A percentile compares a stretch with the other conserved stretches of the same genome.
Conservation (phyloP, 2,329 filamentous ascomycete genomes). For the Ophiocordyceps australis region DNA sequence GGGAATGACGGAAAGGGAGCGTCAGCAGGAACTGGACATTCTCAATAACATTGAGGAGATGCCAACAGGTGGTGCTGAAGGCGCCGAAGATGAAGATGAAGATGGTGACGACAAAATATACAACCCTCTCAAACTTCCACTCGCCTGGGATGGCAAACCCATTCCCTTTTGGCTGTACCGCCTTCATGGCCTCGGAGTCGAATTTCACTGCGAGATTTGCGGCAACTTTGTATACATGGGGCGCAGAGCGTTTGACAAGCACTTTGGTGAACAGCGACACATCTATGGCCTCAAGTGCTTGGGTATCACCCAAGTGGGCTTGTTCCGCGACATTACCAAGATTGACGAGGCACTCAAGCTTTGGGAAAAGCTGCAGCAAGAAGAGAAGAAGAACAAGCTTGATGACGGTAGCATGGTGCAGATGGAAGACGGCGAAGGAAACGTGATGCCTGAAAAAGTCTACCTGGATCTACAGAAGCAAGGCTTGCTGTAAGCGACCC, state of each 20-base stretch:
- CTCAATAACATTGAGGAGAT: slow-evolving; percentile 35
- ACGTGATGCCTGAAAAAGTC: slow-evolving; percentile 98
- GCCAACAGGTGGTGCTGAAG: slow-evolving; percentile 20
- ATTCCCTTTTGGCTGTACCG: slow-evolving; percentile 99
- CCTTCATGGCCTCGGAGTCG: slow-evolving; percentile 82
- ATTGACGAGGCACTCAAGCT: slow-evolving; percentile 79
- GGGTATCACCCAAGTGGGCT: slow-evolving; percentile 75
- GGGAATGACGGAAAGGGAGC: slow-evolving; percentile 93
- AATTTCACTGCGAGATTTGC: slow-evolving; percentile 91
- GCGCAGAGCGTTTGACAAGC: slow-evolving; percentile 88
- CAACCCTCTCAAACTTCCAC: slow-evolving; percentile 86
- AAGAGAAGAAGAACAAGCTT: slow-evolving; percentile 60
- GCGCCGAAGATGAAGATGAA: slow-evolving; percentile 50
- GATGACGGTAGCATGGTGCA: slow-evolving; percentile 77
- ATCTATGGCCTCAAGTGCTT: slow-evolving; percentile 88
- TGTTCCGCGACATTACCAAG: slow-evolving; percentile 85
- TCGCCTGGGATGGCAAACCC: slow-evolving; percentile 97
- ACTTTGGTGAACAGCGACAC: slow-evolving; percentile 88
- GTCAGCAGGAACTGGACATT: slow-evolving; percentile 83
- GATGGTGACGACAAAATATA: slow-evolving; percentile 81
- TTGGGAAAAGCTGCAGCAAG: slow-evolving; percentile 84
- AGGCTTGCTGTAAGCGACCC: slow-evolving; percentile 53
- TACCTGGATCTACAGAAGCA: slow-evolving; percentile 92
- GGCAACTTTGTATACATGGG: slow-evolving; percentile 99
- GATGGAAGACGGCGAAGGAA: slow-evolving; percentile 96